Evolutionary conservation across 345 rosid genomes (phyloP).

Genomic region (Acer campestre): DNA sequence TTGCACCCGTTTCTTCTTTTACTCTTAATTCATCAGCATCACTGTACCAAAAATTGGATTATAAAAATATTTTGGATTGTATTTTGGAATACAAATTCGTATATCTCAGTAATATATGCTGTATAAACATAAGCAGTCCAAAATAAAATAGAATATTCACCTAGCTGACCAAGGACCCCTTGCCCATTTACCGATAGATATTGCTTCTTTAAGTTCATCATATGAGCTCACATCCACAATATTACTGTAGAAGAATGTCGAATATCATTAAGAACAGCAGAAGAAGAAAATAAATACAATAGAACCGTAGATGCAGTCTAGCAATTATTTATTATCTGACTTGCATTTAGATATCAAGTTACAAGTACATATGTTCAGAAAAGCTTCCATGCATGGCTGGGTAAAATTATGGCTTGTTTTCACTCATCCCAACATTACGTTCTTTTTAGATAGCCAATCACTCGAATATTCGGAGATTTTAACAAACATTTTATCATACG

Average conservation of each 20-base stretch:
- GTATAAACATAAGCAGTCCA: background rate
- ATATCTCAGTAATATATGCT: background rate
- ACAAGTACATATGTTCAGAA: background rate
- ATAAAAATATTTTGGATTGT: background rate
- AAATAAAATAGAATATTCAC: slow-evolving; percentile 26
- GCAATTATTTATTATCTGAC: background rate
- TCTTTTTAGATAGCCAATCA: background rate
- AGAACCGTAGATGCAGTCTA: no score
- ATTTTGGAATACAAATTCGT: slow-evolving; percentile 1
- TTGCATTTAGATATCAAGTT: background rate
- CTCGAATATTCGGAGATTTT: background rate
- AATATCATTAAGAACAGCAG: slow-evolving; percentile 1
- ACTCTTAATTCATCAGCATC: slow-evolving; percentile 76
- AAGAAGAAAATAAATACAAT: background rate
- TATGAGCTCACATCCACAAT: slow-evolving; percentile 86
- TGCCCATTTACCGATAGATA: slow-evolving; percentile 89
- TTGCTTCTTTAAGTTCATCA: slow-evolving; percentile 75
- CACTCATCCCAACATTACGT: background rate
- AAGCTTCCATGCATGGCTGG: background rate
- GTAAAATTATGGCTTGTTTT: background rate
- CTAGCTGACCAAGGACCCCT: slow-evolving; percentile 96
- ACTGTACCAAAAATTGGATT: slow-evolving; percentile 35
- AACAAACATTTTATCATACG: background rate
- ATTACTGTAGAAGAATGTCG: slow-evolving; percentile 55
- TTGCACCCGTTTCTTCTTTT: slow-evolving; percentile 96